phyloP scores from a whole-genome alignment of 192 early-diverging fungal species.

The Coemansia sp. region DNA sequence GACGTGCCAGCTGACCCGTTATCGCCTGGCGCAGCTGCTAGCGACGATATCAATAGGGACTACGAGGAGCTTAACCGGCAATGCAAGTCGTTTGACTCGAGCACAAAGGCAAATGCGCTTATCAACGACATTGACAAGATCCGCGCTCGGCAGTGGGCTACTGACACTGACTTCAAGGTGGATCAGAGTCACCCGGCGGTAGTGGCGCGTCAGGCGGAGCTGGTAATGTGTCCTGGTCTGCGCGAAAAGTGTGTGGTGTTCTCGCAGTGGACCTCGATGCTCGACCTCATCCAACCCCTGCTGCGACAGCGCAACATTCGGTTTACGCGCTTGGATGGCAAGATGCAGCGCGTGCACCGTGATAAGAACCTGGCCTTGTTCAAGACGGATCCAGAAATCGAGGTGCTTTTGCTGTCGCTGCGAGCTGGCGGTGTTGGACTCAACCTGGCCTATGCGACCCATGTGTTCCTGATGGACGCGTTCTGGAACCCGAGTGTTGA shows the following conservation, averaged over 20 bases:
- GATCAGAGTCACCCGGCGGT: slow-evolving; percentile 44
- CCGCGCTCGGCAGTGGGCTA: slow-evolving; percentile 35
- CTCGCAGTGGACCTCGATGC: slow-evolving; percentile 91
- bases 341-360: slow-evolving; percentile 63
- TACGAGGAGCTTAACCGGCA: slow-evolving; percentile 38
- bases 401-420: slow-evolving; percentile 71
- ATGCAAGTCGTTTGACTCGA: slow-evolving; percentile 43
- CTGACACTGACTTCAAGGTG: slow-evolving; percentile 38
- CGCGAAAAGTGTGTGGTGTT: slow-evolving; percentile 87
- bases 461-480: slow-evolving; percentile 75
- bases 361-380: slow-evolving; percentile 68
- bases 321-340: slow-evolving; percentile 84
- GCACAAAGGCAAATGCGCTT: slow-evolving; percentile 42
- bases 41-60: slow-evolving; percentile 8
- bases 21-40: neutral
- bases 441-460: slow-evolving; percentile 76
- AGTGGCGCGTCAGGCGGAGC: slow-evolving; percentile 26
- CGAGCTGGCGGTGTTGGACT: slow-evolving; percentile 73
- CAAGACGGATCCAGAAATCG: slow-evolving; percentile 61
- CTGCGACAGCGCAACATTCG: slow-evolving; percentile 61
- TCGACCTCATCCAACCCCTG: slow-evolving; percentile 71
- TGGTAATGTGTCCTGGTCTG: slow-evolving; percentile 14
- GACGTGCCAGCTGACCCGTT: neutral
- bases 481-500: slow-evolving; percentile 84
- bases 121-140: slow-evolving; percentile 44